phyloP scores from a whole-genome alignment of 768 basidiomycete species.

The Hirschioporus abietinus region DNA sequence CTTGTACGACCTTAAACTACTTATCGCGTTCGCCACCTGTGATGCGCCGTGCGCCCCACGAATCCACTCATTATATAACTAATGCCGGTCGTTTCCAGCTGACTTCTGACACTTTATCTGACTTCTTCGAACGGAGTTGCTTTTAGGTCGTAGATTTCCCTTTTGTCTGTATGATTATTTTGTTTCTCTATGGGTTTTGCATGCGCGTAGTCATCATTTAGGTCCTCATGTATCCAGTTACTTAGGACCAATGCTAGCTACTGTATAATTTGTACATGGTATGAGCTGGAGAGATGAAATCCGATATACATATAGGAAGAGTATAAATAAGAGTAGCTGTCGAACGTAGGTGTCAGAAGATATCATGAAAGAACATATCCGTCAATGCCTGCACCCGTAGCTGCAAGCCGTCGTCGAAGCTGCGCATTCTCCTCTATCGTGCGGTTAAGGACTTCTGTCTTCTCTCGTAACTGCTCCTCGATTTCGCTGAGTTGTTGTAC shows the following conservation, averaged over 20 bases:
- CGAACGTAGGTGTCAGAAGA: conserved; percentile 23
- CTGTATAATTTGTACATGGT: too few relatives aligned
- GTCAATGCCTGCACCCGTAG: not conserved
- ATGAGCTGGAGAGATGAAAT: not conserved
- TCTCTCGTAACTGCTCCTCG: conserved; percentile 41
- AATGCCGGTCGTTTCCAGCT: not conserved
- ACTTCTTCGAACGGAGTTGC: not conserved
- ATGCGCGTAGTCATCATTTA: not conserved
- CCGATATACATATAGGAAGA: conserved; percentile 26
- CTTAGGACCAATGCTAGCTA: not conserved
- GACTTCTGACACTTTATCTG: not conserved
- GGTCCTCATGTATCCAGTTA: not conserved
- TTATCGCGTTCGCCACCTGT: not conserved
- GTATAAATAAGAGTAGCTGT: too few relatives aligned
- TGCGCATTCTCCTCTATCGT: conserved; percentile 49
- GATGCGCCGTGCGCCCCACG: not conserved
- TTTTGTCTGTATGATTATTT: not conserved
- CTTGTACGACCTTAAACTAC: not conserved
- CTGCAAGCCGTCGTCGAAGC: conserved; percentile 32
- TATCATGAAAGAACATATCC: not conserved
- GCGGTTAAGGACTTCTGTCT: conserved; percentile 36
- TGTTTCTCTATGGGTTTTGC: not conserved
- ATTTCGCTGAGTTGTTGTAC: conserved; percentile 44
- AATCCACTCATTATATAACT: not conserved
- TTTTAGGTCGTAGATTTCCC: not conserved